Evolutionary conservation across 495 filamentous ascomycete species (phyloP).

Genomic region (Talaromyces trachyspermus): DNA sequence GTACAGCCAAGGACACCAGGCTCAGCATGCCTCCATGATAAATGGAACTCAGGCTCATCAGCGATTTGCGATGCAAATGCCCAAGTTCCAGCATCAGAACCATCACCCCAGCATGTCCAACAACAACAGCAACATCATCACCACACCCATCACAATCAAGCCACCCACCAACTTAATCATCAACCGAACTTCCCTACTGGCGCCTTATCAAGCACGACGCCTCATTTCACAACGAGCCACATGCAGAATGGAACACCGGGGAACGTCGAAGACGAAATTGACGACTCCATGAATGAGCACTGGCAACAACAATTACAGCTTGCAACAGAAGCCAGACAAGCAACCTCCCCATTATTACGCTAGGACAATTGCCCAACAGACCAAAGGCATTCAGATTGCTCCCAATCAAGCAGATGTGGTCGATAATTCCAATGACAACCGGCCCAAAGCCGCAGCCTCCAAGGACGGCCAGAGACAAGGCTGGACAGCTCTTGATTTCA

Average conservation of each 20-base stretch:
- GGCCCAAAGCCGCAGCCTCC: conserved; percentile 50
- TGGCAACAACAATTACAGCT: conserved; percentile 84
- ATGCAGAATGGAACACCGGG: conserved; percentile 67
- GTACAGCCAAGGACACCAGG: conserved; percentile 76
- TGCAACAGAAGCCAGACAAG: conserved; percentile 61
- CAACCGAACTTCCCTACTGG: conserved; percentile 77
- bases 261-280: conserved; percentile 48
- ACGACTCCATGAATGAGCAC: conserved; percentile 65
- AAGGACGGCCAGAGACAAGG: conserved; percentile 63
- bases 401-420: conserved; percentile 51
- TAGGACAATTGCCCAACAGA: conserved; percentile 47
- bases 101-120: conserved; percentile 56
- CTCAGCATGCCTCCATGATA: conserved; percentile 68
- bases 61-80: conserved; percentile 57
- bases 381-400: conserved; percentile 52
- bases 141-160: conserved; percentile 65
- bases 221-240: conserved; percentile 63
- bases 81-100: conserved; percentile 62
- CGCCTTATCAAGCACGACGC: conserved; percentile 62
- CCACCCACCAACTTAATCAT: conserved; percentile 56
- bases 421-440: conserved; percentile 53
- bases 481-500: conserved; percentile 88
- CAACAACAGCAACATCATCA: conserved; percentile 56
- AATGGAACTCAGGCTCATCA: conserved; percentile 56
- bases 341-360: conserved; percentile 58